Percentiles rank a stretch among this genome's conserved stretches.
Conservation (phyloP, 1,139 yeast genomes). For the Barnettozyma hawaiiensis region DNA sequence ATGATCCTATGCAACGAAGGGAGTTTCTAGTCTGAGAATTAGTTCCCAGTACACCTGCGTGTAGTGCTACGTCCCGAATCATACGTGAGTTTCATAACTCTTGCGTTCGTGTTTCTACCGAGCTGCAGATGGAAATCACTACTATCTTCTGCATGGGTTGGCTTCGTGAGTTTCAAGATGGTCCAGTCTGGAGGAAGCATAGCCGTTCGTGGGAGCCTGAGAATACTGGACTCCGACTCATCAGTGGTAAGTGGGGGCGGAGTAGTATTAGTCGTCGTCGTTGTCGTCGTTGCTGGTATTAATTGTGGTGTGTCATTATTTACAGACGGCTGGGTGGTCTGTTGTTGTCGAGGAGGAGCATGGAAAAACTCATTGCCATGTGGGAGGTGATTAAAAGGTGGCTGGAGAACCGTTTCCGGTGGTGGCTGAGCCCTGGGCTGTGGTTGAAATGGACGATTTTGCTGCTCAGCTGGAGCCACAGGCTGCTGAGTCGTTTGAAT, state of each 20-base stretch:
- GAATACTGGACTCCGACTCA: background rate
- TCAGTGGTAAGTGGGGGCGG: background rate
- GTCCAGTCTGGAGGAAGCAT: constrained; percentile 26
- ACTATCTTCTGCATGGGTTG: background rate
- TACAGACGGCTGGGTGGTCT: background rate
- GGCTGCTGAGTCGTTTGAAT: background rate
- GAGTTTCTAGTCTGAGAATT: too few relatives aligned
- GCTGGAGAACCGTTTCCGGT: background rate
- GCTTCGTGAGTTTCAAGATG: constrained; percentile 17
- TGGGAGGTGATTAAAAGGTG: constrained; percentile 6
- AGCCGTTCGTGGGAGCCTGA: constrained; percentile 15
- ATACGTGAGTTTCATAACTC: constrained; percentile 4
- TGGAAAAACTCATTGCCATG: constrained; percentile 12
- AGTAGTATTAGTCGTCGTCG: background rate
- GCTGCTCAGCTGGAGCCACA: background rate
- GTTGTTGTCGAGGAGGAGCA: constrained; percentile 3
- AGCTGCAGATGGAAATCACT: constrained; percentile 1
- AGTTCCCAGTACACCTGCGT: background rate
- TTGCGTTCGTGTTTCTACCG: constrained; percentile 12
- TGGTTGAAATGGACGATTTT: background rate
- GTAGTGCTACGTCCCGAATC: background rate
- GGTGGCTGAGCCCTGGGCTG: background rate
- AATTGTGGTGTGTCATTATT: background rate
- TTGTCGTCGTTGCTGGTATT: background rate
- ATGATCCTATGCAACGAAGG: too few relatives aligned